Conservation (phyloP, 106 monocot species). For the Xerophyta viscosa region DNA sequence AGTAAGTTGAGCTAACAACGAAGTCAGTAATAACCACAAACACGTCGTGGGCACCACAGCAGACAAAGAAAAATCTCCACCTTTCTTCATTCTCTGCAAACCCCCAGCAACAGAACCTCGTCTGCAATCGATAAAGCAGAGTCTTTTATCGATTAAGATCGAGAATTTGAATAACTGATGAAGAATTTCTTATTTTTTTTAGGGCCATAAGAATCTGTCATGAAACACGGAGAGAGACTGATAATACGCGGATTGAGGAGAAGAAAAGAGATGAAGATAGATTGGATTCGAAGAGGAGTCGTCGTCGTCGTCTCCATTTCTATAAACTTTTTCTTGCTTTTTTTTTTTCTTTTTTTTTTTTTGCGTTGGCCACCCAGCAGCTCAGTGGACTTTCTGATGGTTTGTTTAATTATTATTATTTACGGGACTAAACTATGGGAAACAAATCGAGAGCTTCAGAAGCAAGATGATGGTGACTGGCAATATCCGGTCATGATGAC, state of each 20-base stretch:
- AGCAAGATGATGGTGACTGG: not conserved
- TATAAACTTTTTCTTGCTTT: not conserved
- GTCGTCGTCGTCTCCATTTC: not conserved
- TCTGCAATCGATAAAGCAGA: not conserved
- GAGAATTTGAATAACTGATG: not conserved
- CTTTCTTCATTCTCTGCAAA: not conserved
- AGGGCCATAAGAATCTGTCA: not conserved
- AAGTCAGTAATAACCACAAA: not conserved
- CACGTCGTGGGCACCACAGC: not conserved
- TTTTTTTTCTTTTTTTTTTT: not conserved
- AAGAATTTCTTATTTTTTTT: not conserved
- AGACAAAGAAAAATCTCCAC: not conserved
- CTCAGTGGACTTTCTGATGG: constrained; percentile 2
- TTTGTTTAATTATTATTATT: not conserved
- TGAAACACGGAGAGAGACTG: not conserved
- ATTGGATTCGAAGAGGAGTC: not conserved
- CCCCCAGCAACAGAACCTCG: not conserved
- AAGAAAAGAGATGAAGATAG: not conserved
- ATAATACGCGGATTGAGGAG: not conserved
- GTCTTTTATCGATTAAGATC: not conserved
- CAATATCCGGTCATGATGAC: too few relatives aligned
- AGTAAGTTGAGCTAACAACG: not conserved
- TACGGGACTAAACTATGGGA: not conserved
- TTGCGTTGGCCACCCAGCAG: not conserved
- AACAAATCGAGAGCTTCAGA: not conserved